phyloP scores from a whole-genome alignment of 2,329 filamentous ascomycete species.

The Microsporum audouinii region DNA sequence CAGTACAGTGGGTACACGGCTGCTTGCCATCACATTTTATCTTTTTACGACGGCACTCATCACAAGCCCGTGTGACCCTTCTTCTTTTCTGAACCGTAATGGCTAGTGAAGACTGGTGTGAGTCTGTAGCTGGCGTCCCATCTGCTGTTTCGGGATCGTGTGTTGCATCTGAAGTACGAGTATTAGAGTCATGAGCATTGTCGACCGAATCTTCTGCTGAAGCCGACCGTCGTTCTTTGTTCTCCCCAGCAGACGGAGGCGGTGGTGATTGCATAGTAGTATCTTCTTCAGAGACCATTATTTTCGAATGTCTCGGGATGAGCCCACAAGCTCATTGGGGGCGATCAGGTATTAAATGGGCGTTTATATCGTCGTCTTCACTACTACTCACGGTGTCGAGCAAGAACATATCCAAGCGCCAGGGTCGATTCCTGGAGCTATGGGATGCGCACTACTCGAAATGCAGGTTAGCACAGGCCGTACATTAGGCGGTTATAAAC shows the following conservation, averaged over 20 bases:
- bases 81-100: constrained; percentile 61
- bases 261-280: constrained; percentile 1
- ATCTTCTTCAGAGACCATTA: constrained; percentile 11
- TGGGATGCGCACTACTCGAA: neutral
- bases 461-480: neutral
- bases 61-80: constrained; percentile 68
- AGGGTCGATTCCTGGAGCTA: neutral
- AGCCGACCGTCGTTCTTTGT: neutral
- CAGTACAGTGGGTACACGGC: constrained; percentile 88
- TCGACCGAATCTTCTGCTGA: neutral
- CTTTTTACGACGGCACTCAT: constrained; percentile 73
- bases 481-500: neutral
- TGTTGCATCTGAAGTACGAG: neutral
- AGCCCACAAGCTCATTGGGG: constrained; percentile 11
- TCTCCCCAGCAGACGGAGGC: neutral
- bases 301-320: neutral
- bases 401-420: constrained; percentile 13
- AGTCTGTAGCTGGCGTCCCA: constrained; percentile 16
- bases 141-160: constrained; percentile 4
- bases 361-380: constrained; percentile 13
- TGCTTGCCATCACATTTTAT: constrained; percentile 82
- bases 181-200: neutral
- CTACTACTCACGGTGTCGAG: constrained; percentile 9
- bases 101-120: constrained; percentile 22
- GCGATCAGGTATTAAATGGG: constrained; percentile 1